Base-by-base conservation (phyloP, 768 basidiomycete genomes). In the Panaeolus papilionaceus region DNA sequence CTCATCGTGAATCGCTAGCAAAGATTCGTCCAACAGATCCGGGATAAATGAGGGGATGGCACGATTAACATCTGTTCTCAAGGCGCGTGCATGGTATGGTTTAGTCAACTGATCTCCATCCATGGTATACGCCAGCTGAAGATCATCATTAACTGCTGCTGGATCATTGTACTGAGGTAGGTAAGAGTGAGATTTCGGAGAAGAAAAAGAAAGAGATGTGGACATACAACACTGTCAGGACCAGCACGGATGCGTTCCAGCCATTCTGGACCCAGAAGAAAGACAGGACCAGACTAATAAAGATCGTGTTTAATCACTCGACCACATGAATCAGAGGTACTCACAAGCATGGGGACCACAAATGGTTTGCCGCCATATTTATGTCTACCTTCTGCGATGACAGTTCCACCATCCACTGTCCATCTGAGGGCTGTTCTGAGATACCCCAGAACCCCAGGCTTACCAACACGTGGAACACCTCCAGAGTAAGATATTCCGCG, bases 101-200 rank as follows among this genome's bases (percentile, higher is more conserved):
- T 74, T 78, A 62, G 66, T 64, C 58, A 80, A 67, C 64, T 81
- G 79, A 62, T 78, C 73, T 18, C 68, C 73, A 67, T 81, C 77
- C 80, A 82, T 79, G 5, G 80, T 81, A 63, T 79, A 79, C 4
- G 73, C 77, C 6, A 80, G 69, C 63, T 80, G 79, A 26, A 82
- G 75, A 63, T 77, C 77, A 64, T 81, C 77, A 68, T 78, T 76
- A 12, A 81, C 72, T 4, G 76, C 77, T 69, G 75, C 72, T 54
- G 76, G 76, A 67, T 80, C 71, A 62, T 79, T 80, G 69, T 81
- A 79, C 81, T 82, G 68, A 26, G 37, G 42, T 38, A 26, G 20
- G 28, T 14, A n/a, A 44, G 42, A 18, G 18, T 14, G 16, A 16
- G 16, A 18, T 44, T 18, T 14, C 18, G 2, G 40, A 42, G 58